Base-by-base conservation (phyloP, 2,329 filamentous ascomycete genomes). In the Ophiocordyceps robertsii region DNA sequence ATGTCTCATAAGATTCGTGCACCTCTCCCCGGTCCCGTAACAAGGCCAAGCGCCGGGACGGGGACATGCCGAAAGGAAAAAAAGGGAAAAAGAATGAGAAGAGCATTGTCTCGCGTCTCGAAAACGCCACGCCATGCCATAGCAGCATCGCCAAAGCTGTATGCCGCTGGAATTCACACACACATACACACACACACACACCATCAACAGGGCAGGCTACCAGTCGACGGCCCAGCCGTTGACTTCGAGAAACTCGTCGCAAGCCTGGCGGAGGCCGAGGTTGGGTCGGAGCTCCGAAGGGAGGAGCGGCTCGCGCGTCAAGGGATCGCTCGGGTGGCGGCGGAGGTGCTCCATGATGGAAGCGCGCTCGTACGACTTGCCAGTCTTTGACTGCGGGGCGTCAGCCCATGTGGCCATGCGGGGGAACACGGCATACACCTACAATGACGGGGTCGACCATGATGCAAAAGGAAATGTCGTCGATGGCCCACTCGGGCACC, bases 161-260 rank as follows among this genome's bases (percentile, higher is more conserved):
- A 24, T 24, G 24, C 24, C 24, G 24, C n/a, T n/a, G n/a, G 19
- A 27, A 27, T 7, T 7, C 24, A 6, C 24, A 27, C 24, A n/a
- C n/a, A n/a, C n/a, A n/a, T n/a, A n/a, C n/a, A n/a, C n/a, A n/a
- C n/a, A n/a, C 24, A 6, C 24, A 27, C 24, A 4, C 24, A 6
- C 6, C 9, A 27, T 9, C 9, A 27, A 6, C 24, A 32, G 31
- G 33, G 13, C n/a, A 36, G n/a, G 24, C 43, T 31, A 94, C 82
- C 84, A 96, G 58, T 95, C 89, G 33, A 84, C 88, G 1, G 88
- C 87, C 85, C 92, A 95, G 10, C 87, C 89, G 53, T 95, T 95
- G 51, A 84, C 69, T 27, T 84, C 73, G 45, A 95, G 66, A 53
- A 94, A 96, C 51, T 92, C 84, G 38, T 84, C 79, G 56, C 87